Conservation (phyloP, 306 rosid genomes). For the Heteromeles arbutifolia region DNA sequence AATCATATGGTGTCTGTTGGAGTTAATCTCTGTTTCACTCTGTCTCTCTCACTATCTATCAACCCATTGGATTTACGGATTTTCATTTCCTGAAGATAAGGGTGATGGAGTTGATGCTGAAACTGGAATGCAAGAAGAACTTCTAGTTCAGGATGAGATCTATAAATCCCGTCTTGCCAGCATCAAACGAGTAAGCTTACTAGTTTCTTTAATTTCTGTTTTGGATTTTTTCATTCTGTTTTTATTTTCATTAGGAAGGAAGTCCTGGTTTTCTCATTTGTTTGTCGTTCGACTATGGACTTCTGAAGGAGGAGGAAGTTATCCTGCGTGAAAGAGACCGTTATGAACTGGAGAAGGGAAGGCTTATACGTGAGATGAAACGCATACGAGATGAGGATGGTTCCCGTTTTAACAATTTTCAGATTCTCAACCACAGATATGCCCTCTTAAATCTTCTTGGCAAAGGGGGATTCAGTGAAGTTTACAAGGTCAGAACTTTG, state of each 20-base stretch:
- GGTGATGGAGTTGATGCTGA: conserved; percentile 69
- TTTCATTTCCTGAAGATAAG: conserved; percentile 45
- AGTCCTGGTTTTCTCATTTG: neutral
- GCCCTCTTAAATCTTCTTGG: conserved; percentile 98
- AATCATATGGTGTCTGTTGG: neutral
- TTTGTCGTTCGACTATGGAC: neutral
- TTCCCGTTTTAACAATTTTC: conserved; percentile 97
- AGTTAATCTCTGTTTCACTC: neutral
- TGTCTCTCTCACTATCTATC: neutral
- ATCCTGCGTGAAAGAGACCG: conserved; percentile 91
- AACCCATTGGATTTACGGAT: neutral
- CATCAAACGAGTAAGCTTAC: conserved; percentile 73
- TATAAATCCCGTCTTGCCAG: conserved; percentile 88
- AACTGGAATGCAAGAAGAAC: conserved; percentile 63
- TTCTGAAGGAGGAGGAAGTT: conserved; percentile 75
- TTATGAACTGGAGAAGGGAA: conserved; percentile 86
- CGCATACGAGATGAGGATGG: conserved; percentile 99
- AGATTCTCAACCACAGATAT: conserved; percentile 81
- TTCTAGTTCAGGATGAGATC: conserved; percentile 81
- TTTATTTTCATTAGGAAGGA: neutral
- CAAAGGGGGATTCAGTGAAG: conserved; percentile 99
- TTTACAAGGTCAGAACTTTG: conserved; percentile 81
- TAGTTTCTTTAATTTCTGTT: neutral
- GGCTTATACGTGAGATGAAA: conserved; percentile 98
- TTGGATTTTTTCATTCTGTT: conserved; percentile 6